Evolutionary conservation across 805 yeast genomes (phyloP).

Genomic region (Metschnikowia lunata): DNA sequence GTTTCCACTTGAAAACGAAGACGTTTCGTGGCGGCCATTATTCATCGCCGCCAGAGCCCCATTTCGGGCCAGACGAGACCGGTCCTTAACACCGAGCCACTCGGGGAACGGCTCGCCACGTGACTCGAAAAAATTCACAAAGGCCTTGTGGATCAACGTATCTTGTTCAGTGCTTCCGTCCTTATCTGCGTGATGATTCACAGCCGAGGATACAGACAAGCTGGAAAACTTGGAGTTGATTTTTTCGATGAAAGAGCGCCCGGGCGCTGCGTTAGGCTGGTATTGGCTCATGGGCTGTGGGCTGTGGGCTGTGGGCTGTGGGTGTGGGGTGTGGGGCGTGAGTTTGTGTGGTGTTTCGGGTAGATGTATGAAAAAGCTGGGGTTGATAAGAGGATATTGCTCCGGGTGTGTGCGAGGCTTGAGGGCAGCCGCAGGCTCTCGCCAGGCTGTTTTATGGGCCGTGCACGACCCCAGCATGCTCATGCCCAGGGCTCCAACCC

Average conservation of each 20-base stretch:
- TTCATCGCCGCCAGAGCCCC: not conserved
- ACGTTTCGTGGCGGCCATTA: not conserved
- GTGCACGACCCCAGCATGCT: not conserved
- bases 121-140: slow-evolving; percentile 34
- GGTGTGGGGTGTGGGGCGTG: not conserved
- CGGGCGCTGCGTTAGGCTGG: slow-evolving; percentile 21
- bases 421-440: too few relatives aligned
- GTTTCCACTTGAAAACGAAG: slow-evolving; percentile 6
- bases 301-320: not conserved
- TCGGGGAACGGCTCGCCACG: slow-evolving; percentile 36
- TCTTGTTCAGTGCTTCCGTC: slow-evolving; percentile 38
- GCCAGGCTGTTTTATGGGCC: not conserved
- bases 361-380: not conserved
- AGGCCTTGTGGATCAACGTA: slow-evolving; percentile 42
- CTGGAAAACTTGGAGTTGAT: slow-evolving; percentile 36
- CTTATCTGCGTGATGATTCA: slow-evolving; percentile 23
- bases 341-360: not conserved
- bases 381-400: too few relatives aligned
- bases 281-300: slow-evolving; percentile 18
- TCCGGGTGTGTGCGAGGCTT: too few relatives aligned
- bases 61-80: not conserved
- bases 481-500: too few relatives aligned
- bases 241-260: slow-evolving; percentile 31
- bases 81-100: slow-evolving; percentile 35
- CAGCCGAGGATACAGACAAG: slow-evolving; percentile 26